A percentile compares a stretch with the other conserved stretches of the same genome.
Evolutionary conservation across 1,284 basidiomycete species (phyloP).

Genomic region (Athelia sp.): DNA sequence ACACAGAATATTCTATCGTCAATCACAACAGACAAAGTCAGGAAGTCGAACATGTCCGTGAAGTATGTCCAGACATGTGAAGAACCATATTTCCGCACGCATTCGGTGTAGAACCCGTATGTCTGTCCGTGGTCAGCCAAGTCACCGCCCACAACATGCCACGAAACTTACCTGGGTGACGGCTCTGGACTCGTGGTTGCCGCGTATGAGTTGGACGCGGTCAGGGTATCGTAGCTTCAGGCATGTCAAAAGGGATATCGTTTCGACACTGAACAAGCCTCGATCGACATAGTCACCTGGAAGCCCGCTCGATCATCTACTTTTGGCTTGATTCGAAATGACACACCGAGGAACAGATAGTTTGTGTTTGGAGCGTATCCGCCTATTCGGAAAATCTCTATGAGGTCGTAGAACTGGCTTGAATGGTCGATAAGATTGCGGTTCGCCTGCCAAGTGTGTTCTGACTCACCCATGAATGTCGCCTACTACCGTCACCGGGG

Average conservation of each 20-base stretch:
- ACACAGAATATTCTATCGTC: slow-evolving; percentile 99
- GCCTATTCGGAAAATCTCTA: slow-evolving; percentile 98
- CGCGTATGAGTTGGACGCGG: slow-evolving; percentile 93
- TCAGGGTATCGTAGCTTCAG: slow-evolving; percentile 97
- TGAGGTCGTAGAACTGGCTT: slow-evolving; percentile 99
- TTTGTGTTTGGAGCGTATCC: slow-evolving; percentile 96
- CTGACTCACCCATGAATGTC: slow-evolving; percentile 94
- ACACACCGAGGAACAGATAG: slow-evolving; percentile 91
- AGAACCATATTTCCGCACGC: slow-evolving; percentile 94
- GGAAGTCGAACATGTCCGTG: slow-evolving; percentile 99
- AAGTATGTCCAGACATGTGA: slow-evolving; percentile 99
- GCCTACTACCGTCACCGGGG: slow-evolving; percentile 98
- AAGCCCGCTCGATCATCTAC: neutral
- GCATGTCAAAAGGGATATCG: slow-evolving; percentile 95
- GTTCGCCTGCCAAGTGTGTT: slow-evolving; percentile 9
- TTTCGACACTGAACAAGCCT: slow-evolving; percentile 97
- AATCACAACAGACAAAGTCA: slow-evolving; percentile 96
- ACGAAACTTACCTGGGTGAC: slow-evolving; percentile 84
- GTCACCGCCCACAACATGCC: slow-evolving; percentile 9
- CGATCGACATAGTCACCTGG: slow-evolving; percentile 97
- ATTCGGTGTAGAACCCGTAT: slow-evolving; percentile 99
- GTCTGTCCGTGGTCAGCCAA: slow-evolving; percentile 54
- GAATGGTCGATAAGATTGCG: slow-evolving; percentile 24
- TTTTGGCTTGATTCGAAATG: slow-evolving; percentile 4
- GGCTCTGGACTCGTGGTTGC: slow-evolving; percentile 97